Conservation (phyloP, 2,329 filamentous ascomycete species). For the Fusarium sp. region DNA sequence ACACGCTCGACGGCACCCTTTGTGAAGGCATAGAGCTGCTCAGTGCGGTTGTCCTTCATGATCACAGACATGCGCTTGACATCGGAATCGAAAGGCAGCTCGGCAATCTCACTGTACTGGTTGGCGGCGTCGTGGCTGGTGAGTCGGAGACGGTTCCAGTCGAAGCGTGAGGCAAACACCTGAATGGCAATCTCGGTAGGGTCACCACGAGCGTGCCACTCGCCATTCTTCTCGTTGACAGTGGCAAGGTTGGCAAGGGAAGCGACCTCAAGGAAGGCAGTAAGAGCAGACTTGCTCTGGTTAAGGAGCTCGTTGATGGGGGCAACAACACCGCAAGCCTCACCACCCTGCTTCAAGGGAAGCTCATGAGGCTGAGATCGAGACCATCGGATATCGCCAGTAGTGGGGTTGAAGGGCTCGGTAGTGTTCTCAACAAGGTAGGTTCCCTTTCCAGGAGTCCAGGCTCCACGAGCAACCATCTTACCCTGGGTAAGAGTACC, state of each 20-base stretch:
- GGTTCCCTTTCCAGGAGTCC: conserved; percentile 67
- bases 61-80: conserved; percentile 81
- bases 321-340: conserved; percentile 38
- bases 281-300: conserved; percentile 54
- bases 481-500: conserved; percentile 72
- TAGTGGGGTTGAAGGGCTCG: conserved; percentile 67
- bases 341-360: conserved; percentile 47
- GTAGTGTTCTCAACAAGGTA: conserved; percentile 66
- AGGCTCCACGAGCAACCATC: conserved; percentile 71
- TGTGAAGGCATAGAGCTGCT: conserved; percentile 55
- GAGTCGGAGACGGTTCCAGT: conserved; percentile 65
- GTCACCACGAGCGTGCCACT: conserved; percentile 71
- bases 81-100: conserved; percentile 77
- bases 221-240: conserved; percentile 55
- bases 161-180: conserved; percentile 75
- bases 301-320: conserved; percentile 50
- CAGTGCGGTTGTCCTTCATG: conserved; percentile 57
- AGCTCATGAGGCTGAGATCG: conserved; percentile 52
- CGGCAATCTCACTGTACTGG: conserved; percentile 67
- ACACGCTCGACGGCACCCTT: conserved; percentile 77
- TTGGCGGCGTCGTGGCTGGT: conserved; percentile 56
- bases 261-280: conserved; percentile 67
- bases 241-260: conserved; percentile 66
- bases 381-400: conserved; percentile 58
- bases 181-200: conserved; percentile 79